Evolutionary conservation across 768 basidiomycete species (phyloP).

Genomic region (Suillus spraguei): DNA sequence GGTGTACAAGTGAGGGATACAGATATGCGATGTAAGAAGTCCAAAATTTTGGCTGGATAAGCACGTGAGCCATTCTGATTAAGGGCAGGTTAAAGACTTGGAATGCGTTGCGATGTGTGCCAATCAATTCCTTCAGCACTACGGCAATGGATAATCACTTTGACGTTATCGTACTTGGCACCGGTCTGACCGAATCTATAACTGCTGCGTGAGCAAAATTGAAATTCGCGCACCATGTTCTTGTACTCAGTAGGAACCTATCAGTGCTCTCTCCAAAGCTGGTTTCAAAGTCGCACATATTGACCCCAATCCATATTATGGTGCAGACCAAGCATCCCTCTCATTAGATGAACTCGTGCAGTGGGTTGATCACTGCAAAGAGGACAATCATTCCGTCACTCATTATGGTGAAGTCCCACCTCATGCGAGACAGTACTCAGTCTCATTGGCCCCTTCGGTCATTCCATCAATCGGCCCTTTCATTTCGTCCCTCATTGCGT

Average conservation of each 20-base stretch:
- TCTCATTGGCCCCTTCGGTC: slow-evolving; percentile 83
- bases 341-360: slow-evolving; percentile 76
- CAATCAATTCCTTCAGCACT: background rate
- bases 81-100: slow-evolving; percentile 27
- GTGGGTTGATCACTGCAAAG: slow-evolving; percentile 56
- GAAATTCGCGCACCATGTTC: slow-evolving; percentile 9
- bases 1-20: slow-evolving; percentile 13
- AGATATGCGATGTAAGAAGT: background rate
- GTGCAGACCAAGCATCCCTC: slow-evolving; percentile 78
- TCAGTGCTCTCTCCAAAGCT: slow-evolving; percentile 85
- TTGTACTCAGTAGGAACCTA: slow-evolving; percentile 5
- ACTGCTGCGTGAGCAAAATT: slow-evolving; percentile 74
- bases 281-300: slow-evolving; percentile 89
- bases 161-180: slow-evolving; percentile 72
- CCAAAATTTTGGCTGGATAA: slow-evolving; percentile 20
- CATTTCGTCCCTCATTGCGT: slow-evolving; percentile 76
- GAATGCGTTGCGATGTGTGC: too few relatives aligned
- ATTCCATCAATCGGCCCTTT: slow-evolving; percentile 79
- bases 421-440: slow-evolving; percentile 75
- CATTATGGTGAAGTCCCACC: slow-evolving; percentile 46
- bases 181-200: slow-evolving; percentile 86
- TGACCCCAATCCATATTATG: slow-evolving; percentile 85
- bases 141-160: slow-evolving; percentile 45
- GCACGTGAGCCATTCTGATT: slow-evolving; percentile 25
- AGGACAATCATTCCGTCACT: slow-evolving; percentile 33